Base-by-base conservation (phyloP, 768 basidiomycete genomes). In the Inosperma sp. region DNA sequence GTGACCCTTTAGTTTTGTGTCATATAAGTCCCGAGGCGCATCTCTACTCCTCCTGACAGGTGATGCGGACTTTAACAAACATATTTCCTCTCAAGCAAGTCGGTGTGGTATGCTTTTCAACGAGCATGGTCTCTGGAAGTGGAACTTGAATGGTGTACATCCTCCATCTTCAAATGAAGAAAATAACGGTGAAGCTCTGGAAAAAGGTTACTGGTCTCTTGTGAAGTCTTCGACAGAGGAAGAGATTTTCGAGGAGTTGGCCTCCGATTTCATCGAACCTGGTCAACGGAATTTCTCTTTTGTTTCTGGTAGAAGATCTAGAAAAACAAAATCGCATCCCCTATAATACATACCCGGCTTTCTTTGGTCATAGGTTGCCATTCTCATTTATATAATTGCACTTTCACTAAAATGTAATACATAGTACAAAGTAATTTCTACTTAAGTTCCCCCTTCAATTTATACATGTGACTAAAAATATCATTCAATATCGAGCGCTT, bases 61-160 rank as follows among this genome's bases (percentile, higher is more conserved):
- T 7, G 82, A 84, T 58, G 34, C 41, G 0, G 69, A 71, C 21
- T 83, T 84, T 59, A 63, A 67, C 34, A 64, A 68, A 42, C 65
- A 74, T 34, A 52, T 79, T 2, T 70, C 70, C 26, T 60, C 56
- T 17, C 66, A 68, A 31, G 86, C 85, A 0, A 46, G 58, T 5
- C 68, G 65, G 36, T 57, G 70, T 2, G 78, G 76, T 13, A 56
- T 84, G 58, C 68, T 74, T 27, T 69, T 87, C 23, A 77, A 83
- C 56, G 80, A 82, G 56, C 78, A 71, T 54, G 86, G 85, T 10
- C 66, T 87, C 3, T 87, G 86, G 86, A 70, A 65, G 43, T 84
- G 81, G 80, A 64, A 23, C 36, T 42, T 14, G n/a, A 26, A 22
- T 7, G 34, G 26, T 42, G 26, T 37, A 17, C 41, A 5, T n/a